Evolutionary conservation across 2,329 filamentous ascomycete species (phyloP).

Genomic region (Monilinia fructigena): DNA sequence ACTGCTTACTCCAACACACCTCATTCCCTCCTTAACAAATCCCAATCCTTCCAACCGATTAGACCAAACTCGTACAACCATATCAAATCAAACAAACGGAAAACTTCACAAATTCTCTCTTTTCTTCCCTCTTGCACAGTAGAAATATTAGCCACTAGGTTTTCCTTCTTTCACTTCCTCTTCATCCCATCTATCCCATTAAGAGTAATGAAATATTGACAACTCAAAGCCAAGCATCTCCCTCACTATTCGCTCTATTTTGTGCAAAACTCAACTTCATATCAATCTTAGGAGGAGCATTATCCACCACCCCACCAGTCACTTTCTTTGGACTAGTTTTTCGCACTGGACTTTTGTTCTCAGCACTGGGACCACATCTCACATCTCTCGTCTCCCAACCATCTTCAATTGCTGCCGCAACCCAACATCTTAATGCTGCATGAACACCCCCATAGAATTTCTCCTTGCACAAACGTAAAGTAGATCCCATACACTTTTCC

Average conservation of each 20-base stretch:
- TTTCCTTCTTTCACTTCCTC: neutral
- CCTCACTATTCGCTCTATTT: constrained; percentile 19
- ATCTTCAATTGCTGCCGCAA: constrained; percentile 81
- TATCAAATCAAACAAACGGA: constrained; percentile 5
- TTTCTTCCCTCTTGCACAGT: too few species aligned
- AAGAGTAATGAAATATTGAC: neutral
- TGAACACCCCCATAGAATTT: constrained; percentile 96
- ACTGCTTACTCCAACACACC: constrained; percentile 15
- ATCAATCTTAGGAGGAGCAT: constrained; percentile 37
- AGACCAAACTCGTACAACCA: constrained; percentile 17
- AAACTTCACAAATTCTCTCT: constrained; percentile 3
- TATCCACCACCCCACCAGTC: constrained; percentile 21
- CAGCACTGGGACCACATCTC: constrained; percentile 63
- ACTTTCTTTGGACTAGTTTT: constrained; percentile 29
- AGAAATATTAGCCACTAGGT: constrained; percentile 16
- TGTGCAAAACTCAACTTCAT: constrained; percentile 38
- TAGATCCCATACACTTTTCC: constrained; percentile 84
- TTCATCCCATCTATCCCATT: neutral
- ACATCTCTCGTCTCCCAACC: constrained; percentile 84
- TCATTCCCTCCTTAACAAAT: neutral
- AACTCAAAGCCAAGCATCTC: constrained; percentile 34
- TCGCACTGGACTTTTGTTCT: constrained; percentile 47
- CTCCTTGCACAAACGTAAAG: constrained; percentile 88
- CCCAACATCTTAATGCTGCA: constrained; percentile 84
- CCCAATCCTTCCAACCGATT: constrained; percentile 2